phyloP scores from a whole-genome alignment of 1,284 basidiomycete species.

The Ustilago trichophora region DNA sequence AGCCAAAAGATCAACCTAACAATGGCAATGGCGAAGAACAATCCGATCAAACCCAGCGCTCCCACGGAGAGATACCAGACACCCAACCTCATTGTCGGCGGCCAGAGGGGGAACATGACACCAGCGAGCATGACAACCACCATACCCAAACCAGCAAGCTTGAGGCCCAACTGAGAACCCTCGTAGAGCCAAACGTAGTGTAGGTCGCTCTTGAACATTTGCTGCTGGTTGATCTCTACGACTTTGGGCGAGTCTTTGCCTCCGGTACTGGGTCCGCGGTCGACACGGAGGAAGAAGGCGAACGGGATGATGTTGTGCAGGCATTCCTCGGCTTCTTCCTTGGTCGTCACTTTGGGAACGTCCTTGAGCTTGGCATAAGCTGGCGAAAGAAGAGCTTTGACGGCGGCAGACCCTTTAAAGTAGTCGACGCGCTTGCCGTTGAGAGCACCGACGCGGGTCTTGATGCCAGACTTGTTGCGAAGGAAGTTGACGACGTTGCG shows the following conservation, averaged over 20 bases:
- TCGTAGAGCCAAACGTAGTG: constrained; percentile 95
- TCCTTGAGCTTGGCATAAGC: constrained; percentile 88
- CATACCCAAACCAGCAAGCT: constrained; percentile 90
- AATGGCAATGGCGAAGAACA: constrained; percentile 91
- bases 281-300: constrained; percentile 66
- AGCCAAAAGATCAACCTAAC: constrained; percentile 92
- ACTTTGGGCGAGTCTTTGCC: constrained; percentile 50
- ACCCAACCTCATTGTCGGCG: constrained; percentile 87
- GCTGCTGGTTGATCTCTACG: constrained; percentile 77
- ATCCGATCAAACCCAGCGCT: constrained; percentile 85
- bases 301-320: constrained; percentile 80
- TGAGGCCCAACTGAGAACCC: constrained; percentile 89
- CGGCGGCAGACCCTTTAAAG: constrained; percentile 80
- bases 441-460: constrained; percentile 86
- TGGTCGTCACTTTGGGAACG: constrained; percentile 71
- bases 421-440: constrained; percentile 96
- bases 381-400: constrained; percentile 89
- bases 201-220: constrained; percentile 71
- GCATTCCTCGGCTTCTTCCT: constrained; percentile 78
- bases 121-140: constrained; percentile 92
- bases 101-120: constrained; percentile 99
- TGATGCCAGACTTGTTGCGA: constrained; percentile 76
- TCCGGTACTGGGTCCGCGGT: constrained; percentile 71
- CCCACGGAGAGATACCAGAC: constrained; percentile 94
- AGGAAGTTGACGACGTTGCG: constrained; percentile 61